A percentile compares a stretch with the other conserved stretches of the same genome.
These are phyloP conservation scores for Lactarius pseudohatsudake DNA, from an alignment of 768 basidiomycete genomes.

Conservation along the genomic window DNA sequence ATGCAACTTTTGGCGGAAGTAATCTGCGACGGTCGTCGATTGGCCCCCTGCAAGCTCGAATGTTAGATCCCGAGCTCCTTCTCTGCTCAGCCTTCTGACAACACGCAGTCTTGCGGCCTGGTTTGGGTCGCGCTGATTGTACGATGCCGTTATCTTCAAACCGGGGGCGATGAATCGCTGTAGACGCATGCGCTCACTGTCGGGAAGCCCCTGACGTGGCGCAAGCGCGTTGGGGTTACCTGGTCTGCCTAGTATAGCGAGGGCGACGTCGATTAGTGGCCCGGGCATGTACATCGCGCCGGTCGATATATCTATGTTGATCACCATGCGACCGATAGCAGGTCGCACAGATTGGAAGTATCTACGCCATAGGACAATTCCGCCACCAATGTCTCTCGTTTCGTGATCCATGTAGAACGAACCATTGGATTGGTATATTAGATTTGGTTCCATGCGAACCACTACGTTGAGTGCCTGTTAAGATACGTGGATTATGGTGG, in stretches of 20 bases:
- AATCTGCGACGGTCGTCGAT: conserved; percentile 55
- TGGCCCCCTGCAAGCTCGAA: conserved; percentile 62
- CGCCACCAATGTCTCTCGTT: conserved; percentile 54
- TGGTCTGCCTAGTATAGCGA: conserved; percentile 49
- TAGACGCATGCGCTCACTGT: conserved; percentile 53
- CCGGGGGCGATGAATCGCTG: conserved; percentile 59
- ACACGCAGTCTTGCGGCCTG: conserved; percentile 46
- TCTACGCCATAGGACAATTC: conserved; percentile 73
- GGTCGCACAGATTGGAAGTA: conserved; percentile 81
- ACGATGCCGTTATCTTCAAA: conserved; percentile 48
- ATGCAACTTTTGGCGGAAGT: conserved; percentile 57
- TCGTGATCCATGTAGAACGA: conserved; percentile 70
- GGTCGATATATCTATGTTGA: conserved; percentile 79
- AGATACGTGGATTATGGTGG: conserved; percentile 2
- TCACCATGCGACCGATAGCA: conserved; percentile 56
- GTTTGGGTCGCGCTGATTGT: conserved; percentile 23
- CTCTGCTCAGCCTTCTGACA: conserved; percentile 56
- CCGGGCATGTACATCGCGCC: conserved; percentile 75
- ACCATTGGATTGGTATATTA: conserved; percentile 68
- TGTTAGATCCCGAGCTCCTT: conserved; percentile 51
- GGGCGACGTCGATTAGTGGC: conserved; percentile 53
- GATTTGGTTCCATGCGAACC: conserved; percentile 70
- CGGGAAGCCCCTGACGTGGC: conserved; percentile 44
- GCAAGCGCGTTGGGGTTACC: conserved; percentile 39
- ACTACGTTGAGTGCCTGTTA: conserved; percentile 69